Conservation (phyloP, 257 asterid species). For the Oldenlandia corymbosa region DNA sequence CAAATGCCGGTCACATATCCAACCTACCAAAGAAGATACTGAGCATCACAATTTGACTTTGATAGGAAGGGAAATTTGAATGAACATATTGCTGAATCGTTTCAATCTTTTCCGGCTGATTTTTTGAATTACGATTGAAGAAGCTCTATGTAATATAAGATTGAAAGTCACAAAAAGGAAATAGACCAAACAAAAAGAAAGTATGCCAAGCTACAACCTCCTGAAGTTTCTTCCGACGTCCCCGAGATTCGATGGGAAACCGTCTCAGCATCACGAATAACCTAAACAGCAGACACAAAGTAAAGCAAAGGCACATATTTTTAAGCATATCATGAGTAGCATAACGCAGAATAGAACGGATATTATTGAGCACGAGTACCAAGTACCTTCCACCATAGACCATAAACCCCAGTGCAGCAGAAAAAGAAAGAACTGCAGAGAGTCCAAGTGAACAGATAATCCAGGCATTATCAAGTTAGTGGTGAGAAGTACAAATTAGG, state of each 20-base stretch:
- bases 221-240: constrained; percentile 37
- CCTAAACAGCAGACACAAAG: constrained; percentile 16
- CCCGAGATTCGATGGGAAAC: constrained; percentile 36
- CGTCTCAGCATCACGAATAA: constrained; percentile 32
- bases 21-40: constrained; percentile 22
- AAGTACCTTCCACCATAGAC: constrained; percentile 39
- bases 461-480: neutral
- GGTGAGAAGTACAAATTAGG: neutral
- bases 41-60: constrained; percentile 2
- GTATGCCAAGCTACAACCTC: constrained; percentile 23
- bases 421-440: constrained; percentile 35
- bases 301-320: neutral
- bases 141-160: neutral
- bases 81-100: neutral
- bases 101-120: no score
- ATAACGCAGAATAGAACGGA: neutral
- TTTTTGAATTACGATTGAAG: no score
- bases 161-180: neutral
- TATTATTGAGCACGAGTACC: neutral
- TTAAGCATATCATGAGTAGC: neutral
- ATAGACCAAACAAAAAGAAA: neutral
- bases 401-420: constrained; percentile 38
- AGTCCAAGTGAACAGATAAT: constrained; percentile 5
- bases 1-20: constrained; percentile 38
- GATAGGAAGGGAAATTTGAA: neutral